Percentiles rank a stretch among this genome's conserved stretches.
Evolutionary conservation across 805 yeast species (phyloP).

Genomic region (Starmera dryadoides): DNA sequence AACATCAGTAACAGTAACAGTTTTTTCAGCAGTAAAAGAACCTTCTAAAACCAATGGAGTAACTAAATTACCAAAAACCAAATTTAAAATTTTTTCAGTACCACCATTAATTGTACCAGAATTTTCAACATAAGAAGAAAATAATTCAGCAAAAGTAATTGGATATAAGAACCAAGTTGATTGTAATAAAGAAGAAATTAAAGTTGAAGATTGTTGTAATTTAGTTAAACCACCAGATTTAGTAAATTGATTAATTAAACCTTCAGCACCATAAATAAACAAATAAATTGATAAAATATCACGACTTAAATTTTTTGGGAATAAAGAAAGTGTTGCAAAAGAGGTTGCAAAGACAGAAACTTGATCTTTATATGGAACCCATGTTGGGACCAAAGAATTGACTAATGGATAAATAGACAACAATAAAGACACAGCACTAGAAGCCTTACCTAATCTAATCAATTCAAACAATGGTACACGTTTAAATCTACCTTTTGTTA

Average conservation of each 20-base stretch:
- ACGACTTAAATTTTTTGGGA: background rate
- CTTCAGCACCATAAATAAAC: background rate
- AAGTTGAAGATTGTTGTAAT: background rate
- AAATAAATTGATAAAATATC: background rate
- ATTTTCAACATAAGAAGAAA: slow-evolving; percentile 5
- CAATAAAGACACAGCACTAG: background rate
- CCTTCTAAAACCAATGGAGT: background rate
- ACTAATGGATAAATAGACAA: slow-evolving; percentile 4
- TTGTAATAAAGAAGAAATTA: background rate
- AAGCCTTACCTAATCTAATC: background rate
- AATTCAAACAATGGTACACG: background rate
- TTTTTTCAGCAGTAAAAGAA: background rate
- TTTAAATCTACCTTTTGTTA: background rate
- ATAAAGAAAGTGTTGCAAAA: background rate
- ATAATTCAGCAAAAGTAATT: slow-evolving; percentile 9
- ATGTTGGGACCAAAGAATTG: background rate
- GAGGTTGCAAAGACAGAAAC: background rate
- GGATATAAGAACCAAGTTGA: slow-evolving; percentile 12
- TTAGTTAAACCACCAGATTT: slow-evolving; percentile 6
- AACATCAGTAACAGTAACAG: background rate
- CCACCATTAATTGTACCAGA: slow-evolving; percentile 4
- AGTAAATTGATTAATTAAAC: slow-evolving; percentile 3
- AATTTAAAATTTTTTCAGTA: background rate
- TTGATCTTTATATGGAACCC: background rate
- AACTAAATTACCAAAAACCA: background rate